Percentiles rank a stretch among this genome's conserved stretches.
Evolutionary conservation across 169 alveolate genomes (phyloP).

Genomic region (Eimeria falciformis): DNA sequence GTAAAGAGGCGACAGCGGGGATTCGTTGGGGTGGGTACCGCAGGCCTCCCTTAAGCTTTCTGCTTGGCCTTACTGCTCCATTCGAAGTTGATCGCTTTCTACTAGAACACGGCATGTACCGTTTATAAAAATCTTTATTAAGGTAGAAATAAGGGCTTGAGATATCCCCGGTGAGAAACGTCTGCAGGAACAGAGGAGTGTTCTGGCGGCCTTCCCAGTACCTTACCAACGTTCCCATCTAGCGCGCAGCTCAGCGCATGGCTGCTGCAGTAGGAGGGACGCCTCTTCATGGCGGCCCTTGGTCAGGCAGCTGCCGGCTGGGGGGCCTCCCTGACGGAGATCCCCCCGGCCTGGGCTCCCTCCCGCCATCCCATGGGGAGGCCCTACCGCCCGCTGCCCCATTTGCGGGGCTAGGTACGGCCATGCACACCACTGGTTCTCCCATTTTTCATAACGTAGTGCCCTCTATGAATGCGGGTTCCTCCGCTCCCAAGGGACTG

Average conservation of each 20-base stretch:
- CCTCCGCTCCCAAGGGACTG: conserved; percentile 34
- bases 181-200: too few relatives aligned
- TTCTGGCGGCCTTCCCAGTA: too few relatives aligned
- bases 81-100: too few relatives aligned
- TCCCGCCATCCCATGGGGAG: conserved; percentile 14
- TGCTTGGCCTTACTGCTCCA: too few relatives aligned
- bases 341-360: conserved; percentile 21
- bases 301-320: conserved; percentile 31
- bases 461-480: neutral
- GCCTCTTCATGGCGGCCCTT: conserved; percentile 30
- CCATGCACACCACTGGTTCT: neutral
- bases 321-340: conserved; percentile 12
- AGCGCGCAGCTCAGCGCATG: neutral
- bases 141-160: too few relatives aligned
- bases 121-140: too few relatives aligned
- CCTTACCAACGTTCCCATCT: too few relatives aligned
- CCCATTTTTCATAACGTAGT: conserved; percentile 11
- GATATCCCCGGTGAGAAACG: too few relatives aligned
- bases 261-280: conserved; percentile 41
- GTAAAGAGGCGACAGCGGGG: neutral
- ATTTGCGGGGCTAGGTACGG: neutral
- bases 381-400: conserved; percentile 25
- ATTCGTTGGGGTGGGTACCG: too few relatives aligned
- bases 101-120: too few relatives aligned
- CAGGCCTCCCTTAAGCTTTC: too few relatives aligned